Base-by-base conservation (phyloP, 176 grass and related monocot genomes). In the Zea luxurians region DNA sequence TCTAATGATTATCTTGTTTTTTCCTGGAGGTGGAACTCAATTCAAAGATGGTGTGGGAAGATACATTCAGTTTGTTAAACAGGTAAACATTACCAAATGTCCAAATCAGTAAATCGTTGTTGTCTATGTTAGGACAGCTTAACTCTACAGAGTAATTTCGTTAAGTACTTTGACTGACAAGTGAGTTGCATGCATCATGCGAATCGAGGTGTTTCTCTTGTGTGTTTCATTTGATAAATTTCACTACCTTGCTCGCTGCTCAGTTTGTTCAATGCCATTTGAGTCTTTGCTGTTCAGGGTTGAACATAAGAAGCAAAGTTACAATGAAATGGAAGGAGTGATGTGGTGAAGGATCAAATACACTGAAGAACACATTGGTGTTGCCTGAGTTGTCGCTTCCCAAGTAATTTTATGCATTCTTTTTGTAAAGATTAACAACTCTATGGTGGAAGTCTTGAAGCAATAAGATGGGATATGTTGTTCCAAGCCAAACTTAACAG, bases 21-120 rank as follows among this genome's bases (percentile, higher is more conserved):
- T 98, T 66, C 95, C 91, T 6, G 91, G 89, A 64, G 89, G 89
- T 58, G 95, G 95, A 78, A 98, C 95, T 74, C 95, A 98, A 49
- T 98, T 98, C 72, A 98, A 92, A 84, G 77, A 86, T 54, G 95
- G 95, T 34, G 89, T 98, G 55, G 81, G 69, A 59, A 90, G 77
- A 76, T 98, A 98, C 59, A 89, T 94, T 66, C 46, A 87, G 76
- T 98, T 98, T 87, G 88, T 94, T 48, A 85, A 92, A 52, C 87
- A 92, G 91, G 95, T 98, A 89, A 1, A 48, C 45, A 69, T 68
- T 81, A 84, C 64, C 49, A 55, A 65, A 27, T 27, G 27, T 27
- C 27, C 27, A 27, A 27, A 27, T 27, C 27, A 27, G 27, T 27
- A 27, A 1, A 16, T 16, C 16, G 34, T 15, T 21, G 68, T 70